Conservation (phyloP, 176 grass and related monocot genomes). For the Triticum dicoccoides region DNA sequence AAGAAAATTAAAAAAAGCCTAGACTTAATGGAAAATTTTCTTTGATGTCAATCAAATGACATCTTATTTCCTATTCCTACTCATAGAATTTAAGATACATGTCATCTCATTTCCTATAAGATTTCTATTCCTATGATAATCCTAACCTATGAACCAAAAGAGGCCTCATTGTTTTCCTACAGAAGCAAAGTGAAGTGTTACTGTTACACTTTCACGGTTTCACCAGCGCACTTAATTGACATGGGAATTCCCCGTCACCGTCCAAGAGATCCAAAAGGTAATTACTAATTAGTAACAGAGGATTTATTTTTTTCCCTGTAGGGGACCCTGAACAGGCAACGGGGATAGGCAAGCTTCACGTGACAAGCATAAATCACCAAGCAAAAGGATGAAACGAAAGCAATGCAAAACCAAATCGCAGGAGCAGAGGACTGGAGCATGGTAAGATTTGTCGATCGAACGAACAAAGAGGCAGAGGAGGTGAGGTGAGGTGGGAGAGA, state of each 20-base stretch:
- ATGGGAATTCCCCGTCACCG: constrained; percentile 9
- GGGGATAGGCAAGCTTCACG: constrained; percentile 31
- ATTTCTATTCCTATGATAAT: too few species aligned
- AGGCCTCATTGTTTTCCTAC: neutral
- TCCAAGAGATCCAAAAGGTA: constrained; percentile 38
- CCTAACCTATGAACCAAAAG: too few species aligned
- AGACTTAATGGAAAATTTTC: too few species aligned
- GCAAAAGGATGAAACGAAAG: constrained; percentile 6
- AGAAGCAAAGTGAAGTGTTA: neutral
- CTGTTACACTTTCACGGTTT: neutral
- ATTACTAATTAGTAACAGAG: constrained; percentile 5
- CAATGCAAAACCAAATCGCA: constrained; percentile 31
- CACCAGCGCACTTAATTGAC: constrained; percentile 19
- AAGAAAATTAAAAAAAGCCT: too few species aligned
- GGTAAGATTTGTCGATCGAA: constrained; percentile 26
- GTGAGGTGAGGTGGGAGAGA: neutral
- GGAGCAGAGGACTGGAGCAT: neutral
- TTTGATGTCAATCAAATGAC: too few species aligned
- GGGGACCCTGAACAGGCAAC: constrained; percentile 22
- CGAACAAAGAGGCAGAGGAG: constrained; percentile 26
- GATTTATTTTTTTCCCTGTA: neutral
- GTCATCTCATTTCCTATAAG: too few species aligned
- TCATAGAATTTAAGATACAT: too few species aligned
- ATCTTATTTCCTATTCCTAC: too few species aligned
- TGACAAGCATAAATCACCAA: constrained; percentile 47